phyloP scores from a whole-genome alignment of 139 green algal species.

The Coccomyxa sp. region DNA sequence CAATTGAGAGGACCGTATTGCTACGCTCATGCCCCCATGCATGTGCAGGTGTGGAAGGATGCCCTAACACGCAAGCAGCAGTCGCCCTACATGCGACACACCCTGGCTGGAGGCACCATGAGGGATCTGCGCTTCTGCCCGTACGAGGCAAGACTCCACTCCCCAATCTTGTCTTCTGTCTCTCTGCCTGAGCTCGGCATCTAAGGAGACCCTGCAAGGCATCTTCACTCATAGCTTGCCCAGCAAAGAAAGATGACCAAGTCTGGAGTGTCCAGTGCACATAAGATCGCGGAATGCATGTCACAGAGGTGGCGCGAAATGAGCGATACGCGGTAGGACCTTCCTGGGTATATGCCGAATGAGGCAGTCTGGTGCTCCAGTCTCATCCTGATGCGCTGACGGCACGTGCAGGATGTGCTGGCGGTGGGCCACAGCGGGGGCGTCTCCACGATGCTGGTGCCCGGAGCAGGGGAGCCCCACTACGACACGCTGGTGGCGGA shows the following conservation, averaged over 20 bases:
- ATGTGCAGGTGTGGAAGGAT: slow-evolving; percentile 79
- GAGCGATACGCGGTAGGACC: too few species aligned
- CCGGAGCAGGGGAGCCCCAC: slow-evolving; percentile 94
- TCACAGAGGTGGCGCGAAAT: too few species aligned
- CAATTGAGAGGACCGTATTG: too few species aligned
- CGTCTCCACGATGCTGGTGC: slow-evolving; percentile 82
- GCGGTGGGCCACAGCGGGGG: slow-evolving; percentile 67
- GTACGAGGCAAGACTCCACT: slow-evolving; percentile 64
- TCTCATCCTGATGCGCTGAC: too few species aligned
- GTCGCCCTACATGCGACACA: slow-evolving; percentile 87
- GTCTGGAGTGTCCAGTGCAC: too few species aligned
- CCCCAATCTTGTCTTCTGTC: background rate
- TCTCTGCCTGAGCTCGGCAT: background rate
- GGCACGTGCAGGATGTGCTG: slow-evolving; percentile 81
- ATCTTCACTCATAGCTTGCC: too few species aligned
- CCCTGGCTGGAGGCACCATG: slow-evolving; percentile 38
- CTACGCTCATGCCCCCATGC: too few species aligned
- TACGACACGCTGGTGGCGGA: slow-evolving; percentile 90
- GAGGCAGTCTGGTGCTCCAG: too few species aligned
- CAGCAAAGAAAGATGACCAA: too few species aligned
- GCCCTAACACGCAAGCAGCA: slow-evolving; percentile 73
- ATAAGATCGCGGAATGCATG: too few species aligned
- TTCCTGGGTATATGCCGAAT: too few species aligned
- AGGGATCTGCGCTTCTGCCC: slow-evolving; percentile 79
- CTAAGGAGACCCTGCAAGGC: too few species aligned